Conservation (phyloP, 495 filamentous ascomycete species). For the Penicillium desertorum region DNA sequence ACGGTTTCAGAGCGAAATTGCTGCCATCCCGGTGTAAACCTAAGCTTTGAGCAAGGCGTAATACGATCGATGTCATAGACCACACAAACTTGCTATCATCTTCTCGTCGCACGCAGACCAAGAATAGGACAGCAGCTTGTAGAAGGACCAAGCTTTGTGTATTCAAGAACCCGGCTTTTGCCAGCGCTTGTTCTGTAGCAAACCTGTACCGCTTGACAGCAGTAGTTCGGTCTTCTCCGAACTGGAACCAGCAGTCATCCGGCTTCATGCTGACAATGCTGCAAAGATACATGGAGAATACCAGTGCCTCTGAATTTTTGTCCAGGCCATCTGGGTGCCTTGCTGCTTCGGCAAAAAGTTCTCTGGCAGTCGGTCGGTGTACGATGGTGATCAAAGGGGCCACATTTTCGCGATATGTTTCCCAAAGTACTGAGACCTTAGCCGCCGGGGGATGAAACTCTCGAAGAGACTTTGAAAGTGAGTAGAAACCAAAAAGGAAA, state of each 20-base stretch:
- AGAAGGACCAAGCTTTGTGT: conserved; percentile 72
- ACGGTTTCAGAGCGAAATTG: conserved; percentile 69
- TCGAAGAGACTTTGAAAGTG: conserved; percentile 49
- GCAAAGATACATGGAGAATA: conserved; percentile 79
- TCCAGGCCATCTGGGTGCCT: conserved; percentile 56
- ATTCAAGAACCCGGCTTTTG: conserved; percentile 71
- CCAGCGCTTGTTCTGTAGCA: conserved; percentile 74
- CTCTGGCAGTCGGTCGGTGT: conserved; percentile 60
- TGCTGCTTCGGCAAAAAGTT: conserved; percentile 44
- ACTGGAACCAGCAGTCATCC: conserved; percentile 35
- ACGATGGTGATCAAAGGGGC: conserved; percentile 69
- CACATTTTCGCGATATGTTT: conserved; percentile 67
- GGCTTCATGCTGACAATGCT: conserved; percentile 65
- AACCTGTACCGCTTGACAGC: conserved; percentile 71
- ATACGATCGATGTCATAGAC: conserved; percentile 65
- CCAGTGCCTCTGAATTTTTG: conserved; percentile 64
- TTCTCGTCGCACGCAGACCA: conserved; percentile 61
- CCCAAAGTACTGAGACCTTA: conserved; percentile 67
- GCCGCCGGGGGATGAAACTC: conserved; percentile 55
- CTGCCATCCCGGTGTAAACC: conserved; percentile 80
- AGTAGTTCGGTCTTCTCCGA: conserved; percentile 40
- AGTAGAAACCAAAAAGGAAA: conserved; percentile 69
- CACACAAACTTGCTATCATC: conserved; percentile 67
- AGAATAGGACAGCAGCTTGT: conserved; percentile 76
- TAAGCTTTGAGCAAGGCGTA: conserved; percentile 78